These are phyloP conservation scores for Phytophthora pluvialis DNA, from an alignment of 352 stramenopile species.

Conservation along the genomic window DNA sequence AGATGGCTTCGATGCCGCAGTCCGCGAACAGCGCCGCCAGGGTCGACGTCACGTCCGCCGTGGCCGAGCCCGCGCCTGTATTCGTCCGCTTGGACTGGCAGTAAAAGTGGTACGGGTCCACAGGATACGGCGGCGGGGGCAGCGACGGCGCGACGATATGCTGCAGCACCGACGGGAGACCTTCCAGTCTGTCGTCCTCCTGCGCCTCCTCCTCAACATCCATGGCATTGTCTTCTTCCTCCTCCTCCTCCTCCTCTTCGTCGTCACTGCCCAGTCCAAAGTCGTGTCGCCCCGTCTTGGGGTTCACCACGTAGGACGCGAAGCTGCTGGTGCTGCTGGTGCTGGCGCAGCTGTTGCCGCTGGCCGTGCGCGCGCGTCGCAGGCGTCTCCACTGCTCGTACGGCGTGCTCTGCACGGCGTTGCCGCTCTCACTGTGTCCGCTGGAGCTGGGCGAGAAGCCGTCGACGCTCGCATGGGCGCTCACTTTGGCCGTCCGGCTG, in stretches of 20 bases:
- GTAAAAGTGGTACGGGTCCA: constrained; percentile 87
- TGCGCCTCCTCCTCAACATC: constrained; percentile 24
- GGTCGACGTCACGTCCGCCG: constrained; percentile 56
- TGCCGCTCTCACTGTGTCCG: constrained; percentile 15
- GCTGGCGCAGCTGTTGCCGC: constrained; percentile 70
- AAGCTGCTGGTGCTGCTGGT: constrained; percentile 64
- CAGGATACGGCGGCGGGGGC: constrained; percentile 70
- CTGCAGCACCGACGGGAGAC: constrained; percentile 38
- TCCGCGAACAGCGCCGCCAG: constrained; percentile 49
- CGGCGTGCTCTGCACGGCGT: constrained; percentile 22
- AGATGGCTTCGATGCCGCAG: constrained; percentile 70
- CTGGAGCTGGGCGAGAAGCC: constrained; percentile 28
- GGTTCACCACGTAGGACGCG: constrained; percentile 57
- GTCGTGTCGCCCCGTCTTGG: constrained; percentile 43
- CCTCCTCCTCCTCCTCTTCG: constrained; percentile 25
- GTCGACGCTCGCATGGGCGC: constrained; percentile 6
- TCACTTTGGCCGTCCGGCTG: constrained; percentile 43
- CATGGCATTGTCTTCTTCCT: constrained; percentile 27
- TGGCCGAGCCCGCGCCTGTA: constrained; percentile 31
- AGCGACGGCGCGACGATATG: constrained; percentile 62
- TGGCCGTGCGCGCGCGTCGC: constrained; percentile 59
- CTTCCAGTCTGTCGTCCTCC: constrained; percentile 17
- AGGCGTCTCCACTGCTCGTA: constrained; percentile 50
- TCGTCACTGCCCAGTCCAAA: constrained; percentile 52
- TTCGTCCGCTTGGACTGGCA: constrained; percentile 40